phyloP scores from a whole-genome alignment of 805 yeast species.

The Ogataea methylovora region DNA sequence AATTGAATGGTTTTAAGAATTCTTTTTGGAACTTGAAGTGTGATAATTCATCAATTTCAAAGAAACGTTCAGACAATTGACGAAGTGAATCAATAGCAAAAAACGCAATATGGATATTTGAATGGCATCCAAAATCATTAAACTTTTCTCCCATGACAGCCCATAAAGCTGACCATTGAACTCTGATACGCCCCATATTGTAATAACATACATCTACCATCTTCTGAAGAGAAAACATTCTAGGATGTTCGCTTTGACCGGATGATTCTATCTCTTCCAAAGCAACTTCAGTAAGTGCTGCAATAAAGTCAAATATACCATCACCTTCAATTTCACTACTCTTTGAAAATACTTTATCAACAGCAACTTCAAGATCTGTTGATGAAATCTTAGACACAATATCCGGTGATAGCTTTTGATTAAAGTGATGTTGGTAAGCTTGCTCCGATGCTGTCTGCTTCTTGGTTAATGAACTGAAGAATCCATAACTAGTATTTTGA shows the following conservation, averaged over 20 bases:
- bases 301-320: constrained; percentile 82
- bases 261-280: constrained; percentile 87
- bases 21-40: constrained; percentile 95
- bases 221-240: constrained; percentile 89
- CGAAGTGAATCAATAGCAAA: constrained; percentile 93
- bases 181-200: constrained; percentile 92
- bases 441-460: constrained; percentile 54
- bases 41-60: constrained; percentile 88
- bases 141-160: constrained; percentile 85
- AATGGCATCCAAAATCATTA: constrained; percentile 75
- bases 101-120: constrained; percentile 67
- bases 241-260: constrained; percentile 72
- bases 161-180: constrained; percentile 97
- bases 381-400: constrained; percentile 53
- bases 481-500: constrained; percentile 28
- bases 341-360: constrained; percentile 83
- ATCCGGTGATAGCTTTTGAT: constrained; percentile 55
- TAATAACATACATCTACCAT: constrained; percentile 97
- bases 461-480: constrained; percentile 47
- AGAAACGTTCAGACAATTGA: constrained; percentile 85
- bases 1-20: constrained; percentile 84
- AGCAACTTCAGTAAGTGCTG: constrained; percentile 79
- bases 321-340: constrained; percentile 73
- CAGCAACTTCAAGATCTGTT: constrained; percentile 66
- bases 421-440: constrained; percentile 64